Percentiles rank a stretch among this genome's conserved stretches.
These are phyloP conservation scores for Lichtheimia hyalospora DNA, from an alignment of 371 early-diverging fungal genomes.

Conservation along the genomic window DNA sequence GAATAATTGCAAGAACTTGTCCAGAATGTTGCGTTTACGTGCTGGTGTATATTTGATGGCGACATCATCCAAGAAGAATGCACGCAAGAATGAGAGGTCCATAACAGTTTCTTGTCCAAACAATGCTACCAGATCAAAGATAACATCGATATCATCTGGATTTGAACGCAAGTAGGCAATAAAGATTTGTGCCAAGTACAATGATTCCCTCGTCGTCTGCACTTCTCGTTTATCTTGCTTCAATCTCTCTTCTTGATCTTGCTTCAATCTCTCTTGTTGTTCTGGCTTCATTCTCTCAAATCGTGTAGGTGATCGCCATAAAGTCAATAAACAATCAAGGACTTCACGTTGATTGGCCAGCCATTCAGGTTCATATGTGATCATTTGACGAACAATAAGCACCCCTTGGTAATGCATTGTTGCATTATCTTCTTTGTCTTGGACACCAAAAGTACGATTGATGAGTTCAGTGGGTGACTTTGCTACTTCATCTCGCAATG, in stretches of 20 bases:
- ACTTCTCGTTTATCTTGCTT: constrained; percentile 44
- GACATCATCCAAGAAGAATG: constrained; percentile 73
- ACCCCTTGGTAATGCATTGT: constrained; percentile 64
- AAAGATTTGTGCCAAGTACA: constrained; percentile 70
- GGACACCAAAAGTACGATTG: constrained; percentile 49
- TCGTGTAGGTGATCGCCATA: constrained; percentile 61
- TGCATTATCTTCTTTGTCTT: constrained; percentile 16
- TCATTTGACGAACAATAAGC: constrained; percentile 63
- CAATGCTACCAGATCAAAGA: constrained; percentile 79
- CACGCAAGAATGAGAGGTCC: constrained; percentile 69
- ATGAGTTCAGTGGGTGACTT: constrained; percentile 59
- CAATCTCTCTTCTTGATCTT: no score
- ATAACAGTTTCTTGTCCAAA: constrained; percentile 72
- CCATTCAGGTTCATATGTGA: constrained; percentile 63
- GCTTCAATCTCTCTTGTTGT: not conserved
- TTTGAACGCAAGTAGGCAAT: constrained; percentile 61
- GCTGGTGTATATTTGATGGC: constrained; percentile 55
- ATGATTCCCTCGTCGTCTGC: constrained; percentile 52
- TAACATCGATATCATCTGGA: constrained; percentile 66
- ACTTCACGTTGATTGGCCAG: constrained; percentile 46
- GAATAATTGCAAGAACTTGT: constrained; percentile 68
- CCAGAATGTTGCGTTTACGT: constrained; percentile 66
- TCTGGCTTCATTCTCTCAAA: constrained; percentile 54
- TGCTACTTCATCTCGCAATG: constrained; percentile 71
- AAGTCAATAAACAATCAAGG: constrained; percentile 48